Evolutionary conservation across 305 asterid species (phyloP), one percentile per base, ranked within the genome.

Genomic region (Salvia sclarea): DNA sequence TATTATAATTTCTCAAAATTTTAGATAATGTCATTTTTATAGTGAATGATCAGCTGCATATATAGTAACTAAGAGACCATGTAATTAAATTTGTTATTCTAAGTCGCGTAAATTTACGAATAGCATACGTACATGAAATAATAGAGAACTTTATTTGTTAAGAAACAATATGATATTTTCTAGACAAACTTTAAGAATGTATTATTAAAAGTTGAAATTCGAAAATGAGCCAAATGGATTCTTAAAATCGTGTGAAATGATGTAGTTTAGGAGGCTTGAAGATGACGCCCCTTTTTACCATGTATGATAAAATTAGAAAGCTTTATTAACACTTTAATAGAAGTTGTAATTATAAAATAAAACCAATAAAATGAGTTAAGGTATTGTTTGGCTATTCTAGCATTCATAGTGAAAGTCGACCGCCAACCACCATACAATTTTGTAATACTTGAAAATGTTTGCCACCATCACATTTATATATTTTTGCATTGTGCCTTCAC

Each of bases 341-440:
- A 66, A 68, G 52, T 44, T 61, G 44, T 22, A 40, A 59, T 67
- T 60, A 66, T 37, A 53, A 20, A 63, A 33, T 30, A 77, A 56
- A 55, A 58, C 14, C 3, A 18, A 22, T 4, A 61, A 11, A 33
- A 35, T 2, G 49, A 60, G 18, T 20, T 60, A 31, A 55, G 35
- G 50, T 30, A 2, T 12, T 72, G 58, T 55, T 62, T 63, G 44
- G 64, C 24, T 61, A 28, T 6, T 25, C 53, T 44, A 18, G 50
- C 41, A 22, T 30, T 60, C 24, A 43, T 33, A 64, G 63, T 49
- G 75, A 78, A 68, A 49, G 57, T 68, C 52, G 77, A 70, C 72
- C 55, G 53, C 74, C 83, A 78, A 76, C 86, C 54, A 81, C 81
- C 81, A 68, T 71, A 52, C 78, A 80, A 72, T 43, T 78, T 78